Evolutionary conservation across 1,284 basidiomycete genomes (phyloP).

Genomic region (Irpex sp.): DNA sequence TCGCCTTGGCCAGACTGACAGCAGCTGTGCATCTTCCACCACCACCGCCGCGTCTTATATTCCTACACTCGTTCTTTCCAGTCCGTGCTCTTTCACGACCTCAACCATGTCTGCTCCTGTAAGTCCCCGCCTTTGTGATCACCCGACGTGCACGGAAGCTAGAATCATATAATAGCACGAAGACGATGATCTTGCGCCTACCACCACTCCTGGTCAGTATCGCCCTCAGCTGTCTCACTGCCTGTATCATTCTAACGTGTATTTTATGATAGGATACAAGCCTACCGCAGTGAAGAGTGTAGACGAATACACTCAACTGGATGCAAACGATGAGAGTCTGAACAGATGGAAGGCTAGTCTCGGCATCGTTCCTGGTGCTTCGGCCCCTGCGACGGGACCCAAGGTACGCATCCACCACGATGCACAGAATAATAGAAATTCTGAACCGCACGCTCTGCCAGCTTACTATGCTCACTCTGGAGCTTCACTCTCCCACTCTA

Average conservation of each 20-base stretch:
- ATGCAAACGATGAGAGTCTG: constrained; percentile 83
- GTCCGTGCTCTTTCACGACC: constrained; percentile 4
- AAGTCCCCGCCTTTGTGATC: neutral
- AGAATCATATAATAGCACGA: constrained; percentile 37
- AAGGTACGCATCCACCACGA: constrained; percentile 45
- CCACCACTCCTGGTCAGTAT: constrained; percentile 57
- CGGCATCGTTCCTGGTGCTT: constrained; percentile 65
- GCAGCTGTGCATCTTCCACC: constrained; percentile 1
- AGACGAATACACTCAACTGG: constrained; percentile 74
- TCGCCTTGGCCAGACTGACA: constrained; percentile 2
- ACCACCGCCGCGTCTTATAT: constrained; percentile 10
- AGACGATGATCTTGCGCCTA: constrained; percentile 65
- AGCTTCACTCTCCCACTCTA: constrained; percentile 65
- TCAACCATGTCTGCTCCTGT: constrained; percentile 13
- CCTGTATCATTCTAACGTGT: neutral
- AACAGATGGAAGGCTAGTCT: constrained; percentile 89
- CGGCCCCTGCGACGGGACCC: constrained; percentile 45
- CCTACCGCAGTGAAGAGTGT: constrained; percentile 58
- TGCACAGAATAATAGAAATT: neutral
- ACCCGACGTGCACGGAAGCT: neutral
- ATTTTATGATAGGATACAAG: constrained; percentile 60
- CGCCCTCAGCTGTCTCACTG: constrained; percentile 1
- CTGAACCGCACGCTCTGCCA: constrained; percentile 22
- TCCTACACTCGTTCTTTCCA: neutral
- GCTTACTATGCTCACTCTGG: constrained; percentile 69